A percentile compares a stretch with the other conserved stretches of the same genome.
phyloP scores from a whole-genome alignment of 371 early-diverging fungal species.

The Rhizopus delemar region DNA sequence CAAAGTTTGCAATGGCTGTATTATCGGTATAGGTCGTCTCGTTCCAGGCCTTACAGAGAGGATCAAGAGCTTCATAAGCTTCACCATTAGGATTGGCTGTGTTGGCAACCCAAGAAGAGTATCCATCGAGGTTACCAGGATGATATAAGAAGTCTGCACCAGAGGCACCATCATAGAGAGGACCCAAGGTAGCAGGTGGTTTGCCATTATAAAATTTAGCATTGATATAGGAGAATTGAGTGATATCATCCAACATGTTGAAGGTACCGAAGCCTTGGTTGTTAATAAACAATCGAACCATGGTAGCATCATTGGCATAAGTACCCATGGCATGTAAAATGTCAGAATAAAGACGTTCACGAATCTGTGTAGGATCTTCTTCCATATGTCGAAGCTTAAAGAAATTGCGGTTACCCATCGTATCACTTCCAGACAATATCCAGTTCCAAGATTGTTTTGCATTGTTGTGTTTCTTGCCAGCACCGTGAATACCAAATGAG shows the following conservation, averaged over 20 bases:
- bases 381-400: conserved; percentile 63
- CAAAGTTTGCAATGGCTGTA: conserved; percentile 38
- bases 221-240: conserved; percentile 48
- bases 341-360: conserved; percentile 60
- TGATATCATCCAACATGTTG: conserved; percentile 56
- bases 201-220: conserved; percentile 51
- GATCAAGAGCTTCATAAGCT: conserved; percentile 32
- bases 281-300: conserved; percentile 57
- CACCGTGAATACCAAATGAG: conserved; percentile 52
- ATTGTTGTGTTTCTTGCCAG: conserved; percentile 59
- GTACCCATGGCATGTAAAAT: conserved; percentile 51
- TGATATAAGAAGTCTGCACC: conserved; percentile 53
- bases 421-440: conserved; percentile 33
- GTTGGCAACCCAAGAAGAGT: conserved; percentile 37
- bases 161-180: conserved; percentile 56
- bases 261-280: conserved; percentile 53
- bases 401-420: conserved; percentile 44
- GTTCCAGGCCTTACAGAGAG: conserved; percentile 43
- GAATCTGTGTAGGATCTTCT: conserved; percentile 62
- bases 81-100: conserved; percentile 37
- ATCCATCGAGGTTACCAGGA: conserved; percentile 26
- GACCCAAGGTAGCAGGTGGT: conserved; percentile 45
- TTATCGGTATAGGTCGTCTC: conserved; percentile 43
- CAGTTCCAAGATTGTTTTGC: conserved; percentile 64
- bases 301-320: conserved; percentile 53